A percentile compares a stretch with the other conserved stretches of the same genome.
These are phyloP conservation scores for Zygoascus sp. DNA, from an alignment of 1,139 yeast species.

Conservation along the genomic window DNA sequence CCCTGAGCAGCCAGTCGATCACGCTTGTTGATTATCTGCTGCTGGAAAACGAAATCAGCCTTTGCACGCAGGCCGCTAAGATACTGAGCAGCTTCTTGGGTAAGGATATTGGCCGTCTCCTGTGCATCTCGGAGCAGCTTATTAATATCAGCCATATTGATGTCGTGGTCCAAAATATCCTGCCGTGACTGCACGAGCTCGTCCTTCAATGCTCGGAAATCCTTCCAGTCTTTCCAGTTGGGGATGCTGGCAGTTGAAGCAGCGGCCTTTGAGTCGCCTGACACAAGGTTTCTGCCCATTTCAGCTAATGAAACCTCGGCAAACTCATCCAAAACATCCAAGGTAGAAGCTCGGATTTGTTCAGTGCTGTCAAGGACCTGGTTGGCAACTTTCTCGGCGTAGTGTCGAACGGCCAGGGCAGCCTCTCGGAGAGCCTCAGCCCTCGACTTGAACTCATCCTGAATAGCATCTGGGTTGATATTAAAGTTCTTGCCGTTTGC, in stretches of 20 bases:
- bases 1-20: constrained; percentile 8
- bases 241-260: constrained; percentile 22
- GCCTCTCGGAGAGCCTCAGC: constrained; percentile 30
- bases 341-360: constrained; percentile 33
- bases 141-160: constrained; percentile 49
- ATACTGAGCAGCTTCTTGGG: constrained; percentile 68
- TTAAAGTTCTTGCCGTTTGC: constrained; percentile 15
- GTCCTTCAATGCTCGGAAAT: constrained; percentile 56
- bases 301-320: constrained; percentile 37
- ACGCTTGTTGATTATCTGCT: constrained; percentile 36
- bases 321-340: constrained; percentile 40
- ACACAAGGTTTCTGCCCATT: constrained; percentile 34
- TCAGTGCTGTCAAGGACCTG: constrained; percentile 33
- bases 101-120: constrained; percentile 53
- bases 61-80: constrained; percentile 69
- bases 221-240: constrained; percentile 64
- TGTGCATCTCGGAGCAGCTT: constrained; percentile 53
- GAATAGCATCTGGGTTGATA: constrained; percentile 25
- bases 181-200: constrained; percentile 54
- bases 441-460: constrained; percentile 27
- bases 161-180: constrained; percentile 46
- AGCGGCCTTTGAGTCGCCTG: constrained; percentile 18
- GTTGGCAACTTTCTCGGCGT: constrained; percentile 32
- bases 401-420: constrained; percentile 33
- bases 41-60: constrained; percentile 77